phyloP scores from a whole-genome alignment of 345 rosid genomes.

The Odontarrhena argentea region DNA sequence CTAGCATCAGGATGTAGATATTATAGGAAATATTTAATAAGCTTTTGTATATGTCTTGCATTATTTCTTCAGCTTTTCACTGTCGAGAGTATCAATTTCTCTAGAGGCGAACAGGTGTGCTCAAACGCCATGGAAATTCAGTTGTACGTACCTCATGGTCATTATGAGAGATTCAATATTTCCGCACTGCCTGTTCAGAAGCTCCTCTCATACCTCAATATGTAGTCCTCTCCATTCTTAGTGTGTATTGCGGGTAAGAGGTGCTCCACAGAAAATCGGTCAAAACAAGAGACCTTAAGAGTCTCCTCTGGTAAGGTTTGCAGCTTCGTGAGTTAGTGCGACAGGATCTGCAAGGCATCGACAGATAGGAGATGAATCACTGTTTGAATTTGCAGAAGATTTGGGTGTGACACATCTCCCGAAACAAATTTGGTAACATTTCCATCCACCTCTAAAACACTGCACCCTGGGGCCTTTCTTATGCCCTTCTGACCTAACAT shows the following conservation, averaged over 20 bases:
- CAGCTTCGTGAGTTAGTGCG: slow-evolving; percentile 18
- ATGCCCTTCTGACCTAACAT: slow-evolving; percentile 51
- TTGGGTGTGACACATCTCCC: slow-evolving; percentile 52
- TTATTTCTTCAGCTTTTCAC: slow-evolving; percentile 12
- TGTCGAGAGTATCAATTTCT: slow-evolving; percentile 12
- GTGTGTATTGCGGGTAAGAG: not conserved
- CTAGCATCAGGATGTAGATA: slow-evolving; percentile 16
- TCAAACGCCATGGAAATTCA: slow-evolving; percentile 4
- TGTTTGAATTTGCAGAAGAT: slow-evolving; percentile 46
- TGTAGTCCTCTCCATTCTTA: not conserved
- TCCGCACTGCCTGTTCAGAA: not conserved
- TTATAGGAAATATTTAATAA: not conserved
- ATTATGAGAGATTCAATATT: not conserved
- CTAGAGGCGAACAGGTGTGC: slow-evolving; percentile 14
- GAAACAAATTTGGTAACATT: slow-evolving; percentile 51
- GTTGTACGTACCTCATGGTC: not conserved
- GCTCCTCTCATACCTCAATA: slow-evolving; percentile 14
- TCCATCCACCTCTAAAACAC: slow-evolving; percentile 60
- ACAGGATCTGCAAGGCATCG: slow-evolving; percentile 36
- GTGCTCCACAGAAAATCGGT: slow-evolving; percentile 7
- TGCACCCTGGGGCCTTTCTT: slow-evolving; percentile 60
- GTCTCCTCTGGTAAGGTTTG: not conserved
- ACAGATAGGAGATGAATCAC: slow-evolving; percentile 40
- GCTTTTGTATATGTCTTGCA: slow-evolving; percentile 3
- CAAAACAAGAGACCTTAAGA: slow-evolving; percentile 11